phyloP scores from a whole-genome alignment of 495 filamentous ascomycete genomes.

The Hypoxylon intermedium region DNA sequence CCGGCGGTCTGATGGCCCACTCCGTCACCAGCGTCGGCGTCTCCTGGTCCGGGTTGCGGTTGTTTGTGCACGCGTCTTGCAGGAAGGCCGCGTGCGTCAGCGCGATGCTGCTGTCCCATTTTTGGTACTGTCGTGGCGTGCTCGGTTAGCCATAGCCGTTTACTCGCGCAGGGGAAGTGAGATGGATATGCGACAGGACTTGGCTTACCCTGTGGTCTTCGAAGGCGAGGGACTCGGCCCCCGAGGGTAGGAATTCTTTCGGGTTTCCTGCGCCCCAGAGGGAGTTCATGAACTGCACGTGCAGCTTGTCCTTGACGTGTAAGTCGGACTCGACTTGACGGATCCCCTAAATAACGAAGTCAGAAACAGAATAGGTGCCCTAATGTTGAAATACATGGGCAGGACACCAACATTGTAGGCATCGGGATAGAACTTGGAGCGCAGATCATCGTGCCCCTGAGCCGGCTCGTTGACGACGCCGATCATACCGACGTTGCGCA shows the following conservation, averaged over 20 bases:
- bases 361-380: not conserved
- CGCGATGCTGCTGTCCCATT: conserved; percentile 51
- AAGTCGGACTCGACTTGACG: conserved; percentile 16
- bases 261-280: conserved; percentile 31
- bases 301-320: conserved; percentile 14
- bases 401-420: conserved; percentile 36
- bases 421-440: conserved; percentile 2
- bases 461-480: conserved; percentile 66
- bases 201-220: conserved; percentile 30
- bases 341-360: conserved; percentile 5
- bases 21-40: conserved; percentile 57
- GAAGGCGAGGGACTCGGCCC: conserved; percentile 19
- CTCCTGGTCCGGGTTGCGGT: conserved; percentile 22
- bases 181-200: not conserved
- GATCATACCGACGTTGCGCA: conserved; percentile 60
- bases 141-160: not conserved
- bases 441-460: conserved; percentile 43
- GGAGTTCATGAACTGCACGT: conserved; percentile 30
- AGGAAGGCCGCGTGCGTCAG: conserved; percentile 53
- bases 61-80: conserved; percentile 55
- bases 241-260: conserved; percentile 10
- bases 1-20: conserved; percentile 55
- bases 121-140: conserved; percentile 52
- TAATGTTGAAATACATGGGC: not conserved
- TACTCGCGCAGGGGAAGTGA: not conserved